Percentiles rank a stretch among this genome's conserved stretches.
These are phyloP conservation scores for Ramularia endophylla DNA, from an alignment of 2,329 filamentous ascomycete species.

Conservation along the genomic window DNA sequence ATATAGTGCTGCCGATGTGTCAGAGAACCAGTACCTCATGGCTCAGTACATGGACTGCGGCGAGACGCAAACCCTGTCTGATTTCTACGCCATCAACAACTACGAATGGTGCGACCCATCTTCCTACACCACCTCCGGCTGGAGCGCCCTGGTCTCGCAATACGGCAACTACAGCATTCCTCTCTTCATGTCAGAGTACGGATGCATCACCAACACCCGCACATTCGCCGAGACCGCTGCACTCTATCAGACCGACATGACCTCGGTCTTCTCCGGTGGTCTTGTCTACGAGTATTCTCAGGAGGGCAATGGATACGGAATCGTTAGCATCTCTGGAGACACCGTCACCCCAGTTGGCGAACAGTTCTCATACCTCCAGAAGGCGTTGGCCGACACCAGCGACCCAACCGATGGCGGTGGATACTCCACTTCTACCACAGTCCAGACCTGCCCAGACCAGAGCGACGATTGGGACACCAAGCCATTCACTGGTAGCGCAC, in stretches of 20 bases:
- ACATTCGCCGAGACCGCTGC: slow-evolving; percentile 71
- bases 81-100: slow-evolving; percentile 86
- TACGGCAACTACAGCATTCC: slow-evolving; percentile 80
- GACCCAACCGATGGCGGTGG: slow-evolving; percentile 52
- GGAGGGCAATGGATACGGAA: slow-evolving; percentile 72
- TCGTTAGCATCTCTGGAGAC: slow-evolving; percentile 58
- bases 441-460: slow-evolving; percentile 49
- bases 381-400: slow-evolving; percentile 43
- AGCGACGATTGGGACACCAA: slow-evolving; percentile 51
- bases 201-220: slow-evolving; percentile 75
- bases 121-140: slow-evolving; percentile 64
- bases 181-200: slow-evolving; percentile 81
- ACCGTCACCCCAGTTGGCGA: slow-evolving; percentile 42
- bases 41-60: slow-evolving; percentile 92
- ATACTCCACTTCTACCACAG: slow-evolving; percentile 48
- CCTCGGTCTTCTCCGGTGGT: slow-evolving; percentile 82
- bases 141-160: slow-evolving; percentile 79
- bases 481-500: slow-evolving; percentile 36
- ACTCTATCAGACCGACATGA: slow-evolving; percentile 79
- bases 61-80: slow-evolving; percentile 63
- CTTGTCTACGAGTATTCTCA: slow-evolving; percentile 90
- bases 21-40: slow-evolving; percentile 75
- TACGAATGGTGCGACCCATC: slow-evolving; percentile 77
- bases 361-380: slow-evolving; percentile 57
- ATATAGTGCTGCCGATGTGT: slow-evolving; percentile 78